Evolutionary conservation across 331 rosid species (phyloP).

Genomic region (Saraca asoca): DNA sequence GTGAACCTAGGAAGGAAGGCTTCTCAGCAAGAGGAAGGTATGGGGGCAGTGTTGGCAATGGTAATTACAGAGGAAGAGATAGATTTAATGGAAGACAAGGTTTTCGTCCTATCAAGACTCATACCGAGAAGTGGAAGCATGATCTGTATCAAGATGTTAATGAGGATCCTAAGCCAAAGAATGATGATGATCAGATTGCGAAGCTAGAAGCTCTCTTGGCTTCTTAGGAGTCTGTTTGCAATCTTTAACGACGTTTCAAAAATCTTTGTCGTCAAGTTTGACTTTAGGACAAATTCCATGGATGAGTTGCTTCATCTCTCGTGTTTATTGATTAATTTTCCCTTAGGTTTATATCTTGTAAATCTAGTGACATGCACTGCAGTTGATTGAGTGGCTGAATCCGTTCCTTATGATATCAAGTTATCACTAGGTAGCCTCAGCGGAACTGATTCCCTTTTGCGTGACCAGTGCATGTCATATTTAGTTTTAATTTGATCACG

Average conservation of each 20-base stretch:
- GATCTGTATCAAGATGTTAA: slow-evolving; percentile 78
- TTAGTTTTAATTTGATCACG: too few relatives aligned
- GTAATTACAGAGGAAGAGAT: slow-evolving; percentile 65
- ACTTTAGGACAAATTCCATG: background rate
- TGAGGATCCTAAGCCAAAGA: slow-evolving; percentile 70
- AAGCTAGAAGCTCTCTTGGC: slow-evolving; percentile 86
- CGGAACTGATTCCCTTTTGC: too few relatives aligned
- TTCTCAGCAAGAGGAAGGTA: slow-evolving; percentile 64
- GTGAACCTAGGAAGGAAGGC: slow-evolving; percentile 52
- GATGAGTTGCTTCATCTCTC: slow-evolving; percentile 5
- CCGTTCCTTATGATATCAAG: too few relatives aligned
- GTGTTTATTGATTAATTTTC: background rate
- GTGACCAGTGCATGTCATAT: too few relatives aligned
- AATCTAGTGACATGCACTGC: slow-evolving; percentile 3
- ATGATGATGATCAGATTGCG: slow-evolving; percentile 90
- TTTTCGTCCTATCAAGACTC: slow-evolving; percentile 42
- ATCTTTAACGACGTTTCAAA: slow-evolving; percentile 8
- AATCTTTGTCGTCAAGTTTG: slow-evolving; percentile 7
- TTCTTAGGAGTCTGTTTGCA: slow-evolving; percentile 46
- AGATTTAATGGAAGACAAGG: slow-evolving; percentile 59
- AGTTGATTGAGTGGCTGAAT: background rate
- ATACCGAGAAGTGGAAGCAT: slow-evolving; percentile 83
- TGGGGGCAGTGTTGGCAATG: slow-evolving; percentile 45
- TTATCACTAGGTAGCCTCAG: too few relatives aligned
- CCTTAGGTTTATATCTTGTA: slow-evolving; percentile 2